Evolutionary conservation across 2,329 filamentous ascomycete species (phyloP).

Genomic region (Diaporthe longicolla): DNA sequence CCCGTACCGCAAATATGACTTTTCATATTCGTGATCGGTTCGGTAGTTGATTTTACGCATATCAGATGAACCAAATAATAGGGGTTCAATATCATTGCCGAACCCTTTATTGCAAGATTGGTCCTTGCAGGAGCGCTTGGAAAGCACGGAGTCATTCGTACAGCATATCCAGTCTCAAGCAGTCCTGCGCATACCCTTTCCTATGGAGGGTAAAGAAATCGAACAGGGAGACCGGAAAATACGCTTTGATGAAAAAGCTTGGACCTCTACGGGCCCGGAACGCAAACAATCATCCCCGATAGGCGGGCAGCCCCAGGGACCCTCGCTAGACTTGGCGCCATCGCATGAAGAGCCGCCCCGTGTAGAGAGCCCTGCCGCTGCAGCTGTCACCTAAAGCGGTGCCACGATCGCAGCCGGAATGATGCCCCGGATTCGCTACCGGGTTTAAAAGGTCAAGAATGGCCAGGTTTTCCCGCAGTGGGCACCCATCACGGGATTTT

Average conservation of each 20-base stretch:
- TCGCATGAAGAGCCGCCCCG: not conserved
- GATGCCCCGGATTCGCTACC: slow-evolving; percentile 7
- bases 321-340: not conserved
- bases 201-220: not conserved
- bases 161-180: not conserved
- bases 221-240: not conserved
- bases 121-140: slow-evolving; percentile 1
- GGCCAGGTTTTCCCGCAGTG: not conserved
- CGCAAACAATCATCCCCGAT: not conserved
- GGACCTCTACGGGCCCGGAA: slow-evolving; percentile 3
- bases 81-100: not conserved
- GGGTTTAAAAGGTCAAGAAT: not conserved
- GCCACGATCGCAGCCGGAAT: not conserved
- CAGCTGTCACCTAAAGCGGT: slow-evolving; percentile 21
- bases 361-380: not conserved
- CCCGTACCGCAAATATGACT: not conserved
- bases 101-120: not conserved
- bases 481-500: not conserved
- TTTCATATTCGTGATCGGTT: not conserved
- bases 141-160: not conserved
- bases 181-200: not conserved
- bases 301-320: not conserved
- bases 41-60: not conserved
- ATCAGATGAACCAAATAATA: slow-evolving; percentile 14
- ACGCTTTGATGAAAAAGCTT: slow-evolving; percentile 12